Base-by-base conservation (phyloP, 1,284 basidiomycete genomes). In the Cryptococcus sp. region DNA sequence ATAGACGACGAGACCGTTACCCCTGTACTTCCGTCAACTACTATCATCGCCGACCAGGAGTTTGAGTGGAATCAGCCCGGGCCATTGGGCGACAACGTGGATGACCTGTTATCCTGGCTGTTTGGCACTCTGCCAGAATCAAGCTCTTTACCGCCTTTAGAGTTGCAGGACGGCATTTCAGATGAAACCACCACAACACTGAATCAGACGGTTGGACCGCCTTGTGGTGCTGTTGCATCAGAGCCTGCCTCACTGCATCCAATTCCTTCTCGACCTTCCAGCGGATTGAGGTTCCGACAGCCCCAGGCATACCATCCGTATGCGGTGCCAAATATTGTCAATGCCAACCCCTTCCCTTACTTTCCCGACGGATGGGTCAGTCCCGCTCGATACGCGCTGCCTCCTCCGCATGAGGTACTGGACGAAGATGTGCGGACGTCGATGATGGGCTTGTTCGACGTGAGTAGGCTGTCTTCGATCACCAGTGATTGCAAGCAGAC, bases 101-200 rank as follows among this genome's bases (percentile, higher is more conserved):
- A 62, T 39, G 64, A 63, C 42, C 45, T 66, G 10, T 40, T 66
- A 11, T 46, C 53, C 17, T 66, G 64, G 64, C 40, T 66, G 23
- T 62, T 62, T 27, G 54, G 53, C 35, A 46, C 54, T 16, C 41
- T 51, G 19, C 47, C 55, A 6, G 42, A 59, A 20, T 42, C 44
- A 27, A 44, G 44, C 39, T 25, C 23, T 49, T 31, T 35, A 52
- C 54, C 38, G 47, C 23, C 22, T 35, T 35, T 35, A 13, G 31
- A 35, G 4, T 8, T 35, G 8, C 31, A 35, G 8, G 31, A 35
- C 7, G 31, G 8, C 10, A 8, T 13, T 10, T 2, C 8, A 35
- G 13, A 10, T 8, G 31, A 35, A 10, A 35, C 7, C 13, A 8
- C 31, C 31, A 2, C 13, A 2, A 35, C 31, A 4, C 8, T 35